Conservation (phyloP, 148 eudicot species). For the Vaccinium vitisidaea region DNA sequence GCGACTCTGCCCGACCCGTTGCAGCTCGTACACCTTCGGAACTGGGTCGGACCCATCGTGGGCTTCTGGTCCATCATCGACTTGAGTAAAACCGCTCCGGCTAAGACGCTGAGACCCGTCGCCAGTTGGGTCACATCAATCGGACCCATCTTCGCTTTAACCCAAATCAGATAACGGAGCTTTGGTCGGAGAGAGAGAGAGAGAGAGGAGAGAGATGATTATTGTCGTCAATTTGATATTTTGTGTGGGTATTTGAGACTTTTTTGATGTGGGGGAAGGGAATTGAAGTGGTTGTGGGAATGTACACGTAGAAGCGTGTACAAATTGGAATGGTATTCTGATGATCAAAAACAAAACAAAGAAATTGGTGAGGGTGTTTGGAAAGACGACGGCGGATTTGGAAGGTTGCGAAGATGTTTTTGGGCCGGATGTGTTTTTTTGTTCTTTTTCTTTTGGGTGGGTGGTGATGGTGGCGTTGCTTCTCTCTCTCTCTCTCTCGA, state of each 20-base stretch:
- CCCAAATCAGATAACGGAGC: not conserved
- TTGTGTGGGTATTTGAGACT: not conserved
- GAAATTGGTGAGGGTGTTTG: not conserved
- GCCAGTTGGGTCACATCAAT: slow-evolving; percentile 72
- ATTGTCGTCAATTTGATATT: not conserved
- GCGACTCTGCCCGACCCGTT: slow-evolving; percentile 81
- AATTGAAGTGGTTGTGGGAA: slow-evolving; percentile 19
- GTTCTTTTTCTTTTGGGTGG: slow-evolving; percentile 6
- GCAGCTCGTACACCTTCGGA: slow-evolving; percentile 66
- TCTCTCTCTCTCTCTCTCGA: slow-evolving; percentile 8
- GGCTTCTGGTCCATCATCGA: slow-evolving; percentile 60
- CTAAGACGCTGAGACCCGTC: slow-evolving; percentile 71
- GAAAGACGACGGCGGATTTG: slow-evolving; percentile 2
- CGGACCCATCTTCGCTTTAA: slow-evolving; percentile 48
- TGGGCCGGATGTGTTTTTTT: not conserved
- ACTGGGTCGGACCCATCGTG: slow-evolving; percentile 64
- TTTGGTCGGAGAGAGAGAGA: not conserved
- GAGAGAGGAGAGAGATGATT: not conserved
- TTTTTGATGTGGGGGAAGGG: not conserved
- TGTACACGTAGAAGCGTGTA: slow-evolving; percentile 19
- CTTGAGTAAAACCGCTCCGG: slow-evolving; percentile 74
- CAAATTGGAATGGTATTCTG: not conserved
- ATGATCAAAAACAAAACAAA: no score
- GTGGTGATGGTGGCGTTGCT: not conserved
- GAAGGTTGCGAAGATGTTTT: slow-evolving; percentile 18